Conservation (phyloP, 2,329 filamentous ascomycete species). For the Cercospora citrullina region DNA sequence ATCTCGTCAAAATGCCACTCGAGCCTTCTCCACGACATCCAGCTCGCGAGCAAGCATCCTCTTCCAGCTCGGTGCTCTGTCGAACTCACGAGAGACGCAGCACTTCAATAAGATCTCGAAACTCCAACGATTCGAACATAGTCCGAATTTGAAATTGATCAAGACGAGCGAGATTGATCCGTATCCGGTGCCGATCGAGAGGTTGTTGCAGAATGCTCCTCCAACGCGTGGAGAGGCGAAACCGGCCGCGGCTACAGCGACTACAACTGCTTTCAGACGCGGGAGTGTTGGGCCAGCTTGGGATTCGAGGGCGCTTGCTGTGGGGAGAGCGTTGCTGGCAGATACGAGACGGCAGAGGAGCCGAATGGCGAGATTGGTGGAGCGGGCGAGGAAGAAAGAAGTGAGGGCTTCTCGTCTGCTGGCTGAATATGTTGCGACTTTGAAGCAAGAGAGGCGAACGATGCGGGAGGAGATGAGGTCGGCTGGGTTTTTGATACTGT, state of each 20-base stretch:
- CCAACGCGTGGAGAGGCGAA: background rate
- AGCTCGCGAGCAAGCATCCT: constrained; percentile 27
- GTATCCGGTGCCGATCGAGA: constrained; percentile 21
- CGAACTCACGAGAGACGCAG: constrained; percentile 37
- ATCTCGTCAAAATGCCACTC: background rate
- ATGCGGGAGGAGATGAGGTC: constrained; percentile 26
- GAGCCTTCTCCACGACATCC: constrained; percentile 28
- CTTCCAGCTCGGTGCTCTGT: constrained; percentile 35
- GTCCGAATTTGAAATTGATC: constrained; percentile 36
- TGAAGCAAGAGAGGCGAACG: constrained; percentile 23
- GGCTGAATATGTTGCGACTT: constrained; percentile 15
- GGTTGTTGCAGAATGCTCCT: constrained; percentile 4
- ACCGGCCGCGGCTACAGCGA: background rate
- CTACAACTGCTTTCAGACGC: background rate
- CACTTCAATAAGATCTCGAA: constrained; percentile 37
- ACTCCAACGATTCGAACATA: constrained; percentile 35
- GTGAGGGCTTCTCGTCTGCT: constrained; percentile 1
- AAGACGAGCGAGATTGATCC: constrained; percentile 35
- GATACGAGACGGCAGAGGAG: constrained; percentile 22
- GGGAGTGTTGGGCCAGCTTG: constrained; percentile 3
- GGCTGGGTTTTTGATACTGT: constrained; percentile 27
- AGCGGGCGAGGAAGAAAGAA: constrained; percentile 20
- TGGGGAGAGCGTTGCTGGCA: constrained; percentile 26
- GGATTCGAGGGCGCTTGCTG: constrained; percentile 27
- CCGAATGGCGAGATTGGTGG: constrained; percentile 17